phyloP scores from a whole-genome alignment of 768 basidiomycete species.

The Pulveroboletus sp. region DNA sequence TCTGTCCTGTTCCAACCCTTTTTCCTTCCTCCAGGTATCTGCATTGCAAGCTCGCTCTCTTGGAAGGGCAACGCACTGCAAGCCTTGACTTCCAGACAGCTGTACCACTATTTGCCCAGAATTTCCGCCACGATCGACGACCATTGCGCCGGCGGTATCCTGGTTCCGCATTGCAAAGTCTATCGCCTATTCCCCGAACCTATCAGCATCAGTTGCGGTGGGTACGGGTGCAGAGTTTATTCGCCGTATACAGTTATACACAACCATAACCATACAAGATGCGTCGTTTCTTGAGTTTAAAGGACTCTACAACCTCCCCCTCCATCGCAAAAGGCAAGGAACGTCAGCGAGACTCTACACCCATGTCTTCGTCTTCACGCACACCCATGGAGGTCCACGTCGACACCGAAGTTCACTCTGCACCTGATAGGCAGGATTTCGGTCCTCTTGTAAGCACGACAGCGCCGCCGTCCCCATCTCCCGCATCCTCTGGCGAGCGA shows the following conservation, averaged over 20 bases:
- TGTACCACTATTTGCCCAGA: not conserved
- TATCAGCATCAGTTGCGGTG: constrained; percentile 18
- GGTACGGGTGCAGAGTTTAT: constrained; percentile 12
- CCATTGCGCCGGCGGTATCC: not conserved
- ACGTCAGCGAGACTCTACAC: constrained; percentile 13
- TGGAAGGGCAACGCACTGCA: not conserved
- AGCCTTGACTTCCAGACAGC: constrained; percentile 2
- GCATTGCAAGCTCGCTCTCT: not conserved
- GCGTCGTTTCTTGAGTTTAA: constrained; percentile 31
- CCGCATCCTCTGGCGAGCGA: constrained; percentile 15
- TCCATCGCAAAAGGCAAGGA: constrained; percentile 25
- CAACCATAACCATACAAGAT: constrained; percentile 16
- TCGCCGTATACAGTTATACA: constrained; percentile 12
- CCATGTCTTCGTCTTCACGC: constrained; percentile 2
- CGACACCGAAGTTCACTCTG: constrained; percentile 27
- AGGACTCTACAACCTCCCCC: constrained; percentile 14
- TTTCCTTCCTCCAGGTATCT: not conserved
- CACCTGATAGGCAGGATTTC: constrained; percentile 11
- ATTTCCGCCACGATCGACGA: constrained; percentile 4
- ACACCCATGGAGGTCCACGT: constrained; percentile 25
- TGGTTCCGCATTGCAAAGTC: constrained; percentile 7
- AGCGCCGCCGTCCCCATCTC: constrained; percentile 12
- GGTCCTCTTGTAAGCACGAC: constrained; percentile 21
- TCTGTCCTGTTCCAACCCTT: constrained; percentile 1
- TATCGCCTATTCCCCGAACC: constrained; percentile 8